Evolutionary conservation across 2,329 filamentous ascomycete species (phyloP).

Genomic region (Calonectria pseudoturangicola): DNA sequence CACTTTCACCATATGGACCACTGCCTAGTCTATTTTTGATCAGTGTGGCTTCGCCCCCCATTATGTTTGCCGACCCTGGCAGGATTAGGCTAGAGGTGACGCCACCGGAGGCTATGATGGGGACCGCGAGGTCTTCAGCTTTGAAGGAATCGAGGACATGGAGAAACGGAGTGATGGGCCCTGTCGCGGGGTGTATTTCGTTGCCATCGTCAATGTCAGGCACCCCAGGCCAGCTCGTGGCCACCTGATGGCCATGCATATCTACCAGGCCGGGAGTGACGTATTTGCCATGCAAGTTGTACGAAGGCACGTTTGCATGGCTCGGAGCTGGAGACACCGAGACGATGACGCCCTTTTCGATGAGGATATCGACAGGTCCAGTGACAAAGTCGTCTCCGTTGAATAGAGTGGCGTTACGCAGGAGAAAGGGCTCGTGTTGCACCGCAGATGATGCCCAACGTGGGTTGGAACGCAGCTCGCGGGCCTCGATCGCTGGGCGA

Average conservation of each 20-base stretch:
- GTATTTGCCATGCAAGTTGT: conserved; percentile 11
- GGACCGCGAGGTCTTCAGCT: conserved; percentile 62
- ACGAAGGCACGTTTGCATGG: neutral
- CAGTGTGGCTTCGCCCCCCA: conserved; percentile 11
- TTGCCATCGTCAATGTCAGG: conserved; percentile 59
- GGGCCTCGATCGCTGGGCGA: neutral
- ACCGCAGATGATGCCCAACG: neutral
- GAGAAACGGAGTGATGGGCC: conserved; percentile 43
- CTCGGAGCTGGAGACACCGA: neutral
- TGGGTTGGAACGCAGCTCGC: neutral
- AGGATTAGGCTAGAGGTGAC: conserved; percentile 19
- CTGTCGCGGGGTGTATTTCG: conserved; percentile 48
- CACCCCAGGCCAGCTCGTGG: conserved; percentile 59
- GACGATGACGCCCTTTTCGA: neutral
- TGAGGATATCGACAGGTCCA: neutral
- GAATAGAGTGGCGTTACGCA: conserved; percentile 3
- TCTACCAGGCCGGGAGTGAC: conserved; percentile 66
- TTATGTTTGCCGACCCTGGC: conserved; percentile 25
- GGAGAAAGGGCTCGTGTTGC: conserved; percentile 1
- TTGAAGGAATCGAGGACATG: conserved; percentile 62
- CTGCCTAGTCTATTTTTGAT: conserved; percentile 20
- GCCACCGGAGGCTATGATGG: conserved; percentile 59
- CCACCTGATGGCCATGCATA: conserved; percentile 66
- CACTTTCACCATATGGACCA: neutral
- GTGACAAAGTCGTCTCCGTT: neutral